Base-by-base conservation (phyloP, 169 alveolate genomes). In the Plasmodium yoelii region DNA sequence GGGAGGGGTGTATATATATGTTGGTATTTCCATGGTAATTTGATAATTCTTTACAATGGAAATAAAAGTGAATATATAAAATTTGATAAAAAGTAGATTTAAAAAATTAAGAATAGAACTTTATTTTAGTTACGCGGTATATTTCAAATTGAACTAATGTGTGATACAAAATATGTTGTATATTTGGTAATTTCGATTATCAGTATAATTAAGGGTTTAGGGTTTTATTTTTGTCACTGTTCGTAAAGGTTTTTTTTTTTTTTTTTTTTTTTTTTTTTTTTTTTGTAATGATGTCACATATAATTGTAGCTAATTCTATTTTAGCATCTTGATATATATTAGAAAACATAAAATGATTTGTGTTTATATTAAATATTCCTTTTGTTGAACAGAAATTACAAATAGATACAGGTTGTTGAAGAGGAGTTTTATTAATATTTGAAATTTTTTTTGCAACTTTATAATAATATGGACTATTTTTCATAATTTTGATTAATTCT, bases 341-440 rank as follows among this genome's bases (percentile, higher is more conserved):
- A 24, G 82, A n/a, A 18, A 56, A 24, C 1, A 59, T 53, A 57
- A 59, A 70, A 55, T 59, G 65, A 13, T 49, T 86, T 12, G 91
- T 70, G n/a, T 70, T 86, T 22, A 86, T 46, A 70, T 86, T 86
- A 59, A 46, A 67, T 12, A 28, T 46, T 59, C 91, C 91, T 53
- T 22, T 86, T 26, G 28, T 68, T 9, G 9, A n/a, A 47, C 91
- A 86, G 24, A 86, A 86, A 42, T 57, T 57, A 59, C 91, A 86
- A 8, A 86, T 7, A 46, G 71, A 24, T 39, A 71, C 87, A 34
- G 91, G 87, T 69, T 68, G 91, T 15, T 86, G 91, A 15, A 86
- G 24, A 13, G 91, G 91, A 13, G 70, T 72, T 10, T 68, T 53
- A 8, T 74, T 15, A 28, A 19, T n/a, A 39, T 57, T 84, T 0